Evolutionary conservation across 1,139 yeast genomes (phyloP), one percentile per base, ranked within the genome.

Genomic region (Suhomyces anneliseae): DNA sequence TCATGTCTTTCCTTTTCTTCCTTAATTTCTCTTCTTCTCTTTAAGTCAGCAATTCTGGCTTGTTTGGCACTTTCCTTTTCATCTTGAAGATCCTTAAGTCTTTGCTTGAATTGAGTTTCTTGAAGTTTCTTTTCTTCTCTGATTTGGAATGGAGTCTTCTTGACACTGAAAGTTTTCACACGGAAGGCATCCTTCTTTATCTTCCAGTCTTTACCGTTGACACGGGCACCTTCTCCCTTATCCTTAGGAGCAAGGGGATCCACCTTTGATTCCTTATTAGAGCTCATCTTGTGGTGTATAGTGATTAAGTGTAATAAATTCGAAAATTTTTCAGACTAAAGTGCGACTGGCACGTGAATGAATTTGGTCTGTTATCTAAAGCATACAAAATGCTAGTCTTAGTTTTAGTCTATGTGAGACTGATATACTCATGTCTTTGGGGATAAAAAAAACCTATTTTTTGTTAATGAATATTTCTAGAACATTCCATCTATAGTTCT

Each of bases 1-100:
- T 85, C 90, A 58, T 82, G 86, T 59, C 93, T 77, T 60, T 85
- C 92, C 67, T 79, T 81, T 61, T 87, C 93, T 50, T 76, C 90
- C 69, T 83, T 83, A 61, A 80, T 79, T 55, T 82, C 86, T 64
- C 83, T 77, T 69, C 85, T 81, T 58, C 82, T 83, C 66, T 81
- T 84, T 47, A 83, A 63, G 40, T 76, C 80, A 35, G 78, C 77
- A 35, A 84, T 66, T 55, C 78, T 77, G 34, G 69, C 70, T 44
- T 74, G 70, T 55, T 78, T 81, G 44, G 69, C 78, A 24, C 72
- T 71, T 45, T 77, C 81, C 61, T 87, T 85, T 54, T 85, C 92
- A 36, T 81, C 81, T 56, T 81, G 80, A 57, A 82, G 67, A 38
- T 72, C 79, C 58, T 82, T 78, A 57, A 88, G 55, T 51, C 79